Conservation (phyloP, 2,329 filamentous ascomycete species). For the Dactylellina parvicollis region DNA sequence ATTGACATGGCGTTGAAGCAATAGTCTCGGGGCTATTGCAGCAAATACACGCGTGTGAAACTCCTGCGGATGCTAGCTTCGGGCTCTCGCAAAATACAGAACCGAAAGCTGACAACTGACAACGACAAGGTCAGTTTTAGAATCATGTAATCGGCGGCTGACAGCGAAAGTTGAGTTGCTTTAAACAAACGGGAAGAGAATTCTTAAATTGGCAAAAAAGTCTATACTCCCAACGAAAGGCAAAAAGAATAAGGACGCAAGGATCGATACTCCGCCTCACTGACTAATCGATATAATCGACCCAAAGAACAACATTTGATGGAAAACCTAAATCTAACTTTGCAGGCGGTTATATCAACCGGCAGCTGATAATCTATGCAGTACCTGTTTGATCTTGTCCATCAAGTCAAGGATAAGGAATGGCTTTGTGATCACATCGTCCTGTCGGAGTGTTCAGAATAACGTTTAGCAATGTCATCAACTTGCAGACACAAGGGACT, state of each 20-base stretch:
- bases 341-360: not conserved
- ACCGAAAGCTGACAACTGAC: too few relatives aligned
- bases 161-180: not conserved
- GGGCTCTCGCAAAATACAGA: too few relatives aligned
- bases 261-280: conserved; percentile 25
- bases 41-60: too few relatives aligned
- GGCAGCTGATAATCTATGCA: conserved; percentile 9
- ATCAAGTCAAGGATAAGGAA: conserved; percentile 69
- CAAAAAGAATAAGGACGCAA: conserved; percentile 1
- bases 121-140: too few relatives aligned
- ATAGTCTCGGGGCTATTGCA: too few relatives aligned
- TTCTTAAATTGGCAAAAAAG: not conserved
- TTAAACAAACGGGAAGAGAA: not conserved
- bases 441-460: conserved; percentile 58
- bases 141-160: not conserved
- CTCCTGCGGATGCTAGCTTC: too few relatives aligned
- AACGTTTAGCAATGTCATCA: conserved; percentile 18
- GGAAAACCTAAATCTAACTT: not conserved
- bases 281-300: conserved; percentile 11
- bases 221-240: not conserved
- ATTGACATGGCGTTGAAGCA: too few relatives aligned
- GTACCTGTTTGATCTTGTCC: conserved; percentile 46
- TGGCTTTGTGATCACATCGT: conserved; percentile 81
- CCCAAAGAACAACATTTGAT: not conserved
- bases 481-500: not conserved